Evolutionary conservation across 2,329 filamentous ascomycete genomes (phyloP).

Genomic region (Alternaria gansuensis): DNA sequence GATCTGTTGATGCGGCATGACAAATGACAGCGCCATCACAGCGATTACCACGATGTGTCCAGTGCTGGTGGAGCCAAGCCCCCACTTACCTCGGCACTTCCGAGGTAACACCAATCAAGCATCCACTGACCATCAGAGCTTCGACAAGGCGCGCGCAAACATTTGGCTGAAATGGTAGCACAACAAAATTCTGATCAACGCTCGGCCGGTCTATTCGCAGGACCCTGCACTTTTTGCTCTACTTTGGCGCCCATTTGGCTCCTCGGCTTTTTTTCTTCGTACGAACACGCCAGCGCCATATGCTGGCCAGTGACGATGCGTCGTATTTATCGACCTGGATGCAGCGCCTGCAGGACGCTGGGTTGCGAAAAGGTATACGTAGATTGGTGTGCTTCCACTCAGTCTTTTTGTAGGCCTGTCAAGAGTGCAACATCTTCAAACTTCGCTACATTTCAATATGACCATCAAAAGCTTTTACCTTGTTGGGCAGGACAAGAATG

Average conservation of each 20-base stretch:
- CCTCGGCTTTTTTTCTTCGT: not conserved
- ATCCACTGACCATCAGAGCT: conserved; percentile 3
- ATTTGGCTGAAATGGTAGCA: not conserved
- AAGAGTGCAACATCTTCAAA: not conserved
- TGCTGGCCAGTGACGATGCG: conserved; percentile 10
- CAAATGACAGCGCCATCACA: conserved; percentile 13
- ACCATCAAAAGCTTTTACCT: conserved; percentile 30
- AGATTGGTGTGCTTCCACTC: conserved; percentile 3
- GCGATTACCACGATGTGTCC: conserved; percentile 1
- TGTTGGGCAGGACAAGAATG: conserved; percentile 24
- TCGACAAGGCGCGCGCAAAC: conserved; percentile 3
- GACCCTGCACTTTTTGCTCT: conserved; percentile 7
- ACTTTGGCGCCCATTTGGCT: not conserved
- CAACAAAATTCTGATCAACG: conserved; percentile 9
- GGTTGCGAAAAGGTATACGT: conserved; percentile 8
- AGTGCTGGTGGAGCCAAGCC: conserved; percentile 1
- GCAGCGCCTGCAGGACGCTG: conserved; percentile 2
- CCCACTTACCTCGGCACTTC: conserved; percentile 22
- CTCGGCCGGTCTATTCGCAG: conserved; percentile 20
- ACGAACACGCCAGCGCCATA: not conserved
- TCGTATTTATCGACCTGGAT: conserved; percentile 5
- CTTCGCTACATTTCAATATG: conserved; percentile 11
- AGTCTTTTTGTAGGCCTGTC: conserved; percentile 2
- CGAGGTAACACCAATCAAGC: conserved; percentile 8
- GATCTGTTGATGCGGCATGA: conserved; percentile 11